Conservation (phyloP, 306 rosid species). For the Corylus heterophylla region DNA sequence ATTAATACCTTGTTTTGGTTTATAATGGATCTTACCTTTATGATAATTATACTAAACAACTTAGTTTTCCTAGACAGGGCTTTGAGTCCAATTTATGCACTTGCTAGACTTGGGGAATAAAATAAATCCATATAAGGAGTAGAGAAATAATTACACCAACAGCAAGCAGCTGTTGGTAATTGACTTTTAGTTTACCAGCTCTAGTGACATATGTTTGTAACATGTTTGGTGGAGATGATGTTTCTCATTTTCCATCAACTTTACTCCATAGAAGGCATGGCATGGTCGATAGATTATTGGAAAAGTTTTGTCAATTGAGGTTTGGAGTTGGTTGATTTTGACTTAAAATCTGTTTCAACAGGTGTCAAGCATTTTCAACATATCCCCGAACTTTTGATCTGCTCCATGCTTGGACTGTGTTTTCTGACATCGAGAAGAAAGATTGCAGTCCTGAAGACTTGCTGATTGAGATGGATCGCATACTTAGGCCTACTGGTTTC, state of each 20-base stretch:
- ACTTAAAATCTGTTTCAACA: slow-evolving; percentile 32
- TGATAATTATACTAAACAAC: neutral
- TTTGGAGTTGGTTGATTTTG: slow-evolving; percentile 19
- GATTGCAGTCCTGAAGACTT: slow-evolving; percentile 78
- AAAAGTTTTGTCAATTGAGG: slow-evolving; percentile 13
- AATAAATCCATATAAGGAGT: neutral
- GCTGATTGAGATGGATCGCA: slow-evolving; percentile 86
- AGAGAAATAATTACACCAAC: neutral
- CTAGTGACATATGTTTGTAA: slow-evolving; percentile 12
- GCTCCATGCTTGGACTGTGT: slow-evolving; percentile 81
- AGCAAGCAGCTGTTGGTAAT: neutral
- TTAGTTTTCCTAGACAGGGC: neutral
- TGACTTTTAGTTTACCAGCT: neutral
- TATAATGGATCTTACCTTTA: neutral
- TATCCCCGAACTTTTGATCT: slow-evolving; percentile 91
- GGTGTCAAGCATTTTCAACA: slow-evolving; percentile 93
- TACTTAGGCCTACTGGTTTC: slow-evolving; percentile 84
- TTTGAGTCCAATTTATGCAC: neutral
- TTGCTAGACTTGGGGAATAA: neutral
- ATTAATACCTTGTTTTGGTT: slow-evolving; percentile 1
- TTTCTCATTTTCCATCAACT: neutral
- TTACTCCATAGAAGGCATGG: neutral
- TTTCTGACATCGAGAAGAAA: slow-evolving; percentile 73
- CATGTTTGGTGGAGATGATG: neutral
- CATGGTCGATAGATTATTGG: slow-evolving; percentile 5